phyloP scores from a whole-genome alignment of 371 early-diverging fungal genomes.

The Mortierella polycephala region DNA sequence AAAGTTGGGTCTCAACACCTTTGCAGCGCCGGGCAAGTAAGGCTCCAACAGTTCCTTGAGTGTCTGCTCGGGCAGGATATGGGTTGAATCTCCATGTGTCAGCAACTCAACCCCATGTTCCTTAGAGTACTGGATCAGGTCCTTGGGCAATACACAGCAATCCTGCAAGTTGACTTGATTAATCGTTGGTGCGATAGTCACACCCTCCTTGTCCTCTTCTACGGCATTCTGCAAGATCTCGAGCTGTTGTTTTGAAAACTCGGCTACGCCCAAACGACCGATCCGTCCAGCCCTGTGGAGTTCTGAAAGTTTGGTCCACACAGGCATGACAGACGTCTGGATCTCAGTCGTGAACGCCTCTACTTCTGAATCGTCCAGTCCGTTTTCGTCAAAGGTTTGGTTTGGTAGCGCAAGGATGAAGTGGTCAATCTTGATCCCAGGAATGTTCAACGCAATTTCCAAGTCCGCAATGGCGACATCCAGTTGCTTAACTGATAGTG shows the following conservation, averaged over 20 bases:
- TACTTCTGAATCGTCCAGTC: conserved; percentile 43
- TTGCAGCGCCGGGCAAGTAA: conserved; percentile 34
- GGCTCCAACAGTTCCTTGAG: conserved; percentile 46
- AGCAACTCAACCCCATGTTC: conserved; percentile 59
- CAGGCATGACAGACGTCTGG: conserved; percentile 23
- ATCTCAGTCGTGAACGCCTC: conserved; percentile 24
- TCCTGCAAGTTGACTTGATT: conserved; percentile 60
- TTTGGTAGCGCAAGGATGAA: conserved; percentile 59
- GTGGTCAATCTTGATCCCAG: conserved; percentile 57
- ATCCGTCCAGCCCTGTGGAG: conserved; percentile 35
- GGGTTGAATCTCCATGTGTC: conserved; percentile 61
- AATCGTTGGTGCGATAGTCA: conserved; percentile 20
- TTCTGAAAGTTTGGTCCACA: conserved; percentile 42
- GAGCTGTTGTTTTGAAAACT: conserved; percentile 44
- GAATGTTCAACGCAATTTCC: conserved; percentile 54
- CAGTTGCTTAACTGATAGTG: conserved; percentile 47
- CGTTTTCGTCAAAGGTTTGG: conserved; percentile 53
- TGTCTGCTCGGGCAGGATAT: conserved; percentile 51
- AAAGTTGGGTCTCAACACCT: conserved; percentile 33
- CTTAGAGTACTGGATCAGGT: conserved; percentile 60
- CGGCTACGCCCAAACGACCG: conserved; percentile 47
- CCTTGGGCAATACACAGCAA: conserved; percentile 62
- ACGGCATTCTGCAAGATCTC: conserved; percentile 30
- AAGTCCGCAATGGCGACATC: conserved; percentile 56
- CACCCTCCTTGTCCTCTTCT: not conserved